Evolutionary conservation across 768 basidiomycete species (phyloP), one percentile per base, ranked within the genome.

Genomic region (Megacollybia marginata): DNA sequence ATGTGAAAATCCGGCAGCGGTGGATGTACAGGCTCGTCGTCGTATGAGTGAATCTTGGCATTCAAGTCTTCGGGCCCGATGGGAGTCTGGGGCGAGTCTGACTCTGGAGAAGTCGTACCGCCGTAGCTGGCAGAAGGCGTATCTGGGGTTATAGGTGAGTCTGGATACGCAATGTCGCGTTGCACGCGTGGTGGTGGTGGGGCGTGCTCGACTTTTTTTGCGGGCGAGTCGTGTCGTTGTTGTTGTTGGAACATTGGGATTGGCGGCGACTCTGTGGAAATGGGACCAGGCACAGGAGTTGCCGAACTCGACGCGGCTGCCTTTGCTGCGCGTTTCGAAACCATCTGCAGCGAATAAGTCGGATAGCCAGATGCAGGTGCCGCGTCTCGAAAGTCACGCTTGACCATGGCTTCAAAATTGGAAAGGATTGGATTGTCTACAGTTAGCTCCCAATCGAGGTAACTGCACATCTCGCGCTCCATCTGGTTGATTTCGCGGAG

Each of bases 401-500:
- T 70, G 0, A 87, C 77, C 59, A 76, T 76, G 0, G 59, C 58
- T 57, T 88, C 82, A 58, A 89, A 89, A 35, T 76, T 79, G 4
- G 59, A 54, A 0, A 90, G 67, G 0, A 81, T 80, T 0, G 70
- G 59, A 0, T 82, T 77, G 47, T 88, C 86, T 47, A 89, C 83
- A 40, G 82, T 87, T 7, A 90, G 71, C 59, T 89, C 85, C 93
- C 92, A 97, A 62, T 95, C 93, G 42, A 99, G 71, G 60, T 97
- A 98, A 13, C 80, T 73, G 59, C 77, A 92, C 85, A 96, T 92
- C 67, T 94, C 92, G 19, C 91, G 72, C 70, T 94, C 92, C 92
- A 94, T 93, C 73, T 94, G 92, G 65, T 96, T 96, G 60, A 96
- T 85, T 74, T 94, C 92, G 43, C 87, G 77, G 7, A 94, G 69